A percentile compares a stretch with the other conserved stretches of the same genome.
Evolutionary conservation across 2,329 filamentous ascomycete genomes (phyloP).

Genomic region (Cordyceps farinosa): DNA sequence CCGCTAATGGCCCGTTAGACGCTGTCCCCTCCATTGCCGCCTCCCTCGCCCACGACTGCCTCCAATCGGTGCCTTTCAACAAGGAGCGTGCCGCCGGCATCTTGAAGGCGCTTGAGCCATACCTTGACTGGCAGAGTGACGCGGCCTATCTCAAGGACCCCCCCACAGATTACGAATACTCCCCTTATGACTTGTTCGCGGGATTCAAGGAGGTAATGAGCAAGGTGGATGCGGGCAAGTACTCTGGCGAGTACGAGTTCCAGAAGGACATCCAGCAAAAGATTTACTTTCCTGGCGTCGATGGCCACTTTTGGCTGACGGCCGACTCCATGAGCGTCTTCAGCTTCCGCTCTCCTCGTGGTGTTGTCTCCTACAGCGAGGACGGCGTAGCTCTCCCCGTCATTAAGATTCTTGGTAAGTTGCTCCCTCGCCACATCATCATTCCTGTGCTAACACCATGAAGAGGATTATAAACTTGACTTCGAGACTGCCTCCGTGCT

Average conservation of each 20-base stretch:
- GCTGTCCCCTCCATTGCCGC: constrained; percentile 33
- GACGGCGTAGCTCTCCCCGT: constrained; percentile 21
- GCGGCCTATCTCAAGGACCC: constrained; percentile 48
- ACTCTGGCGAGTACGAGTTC: constrained; percentile 52
- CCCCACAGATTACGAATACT: constrained; percentile 47
- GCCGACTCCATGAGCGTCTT: constrained; percentile 51
- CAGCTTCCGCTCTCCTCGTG: constrained; percentile 24
- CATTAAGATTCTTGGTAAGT: constrained; percentile 24
- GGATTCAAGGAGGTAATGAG: constrained; percentile 43
- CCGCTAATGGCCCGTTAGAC: background rate
- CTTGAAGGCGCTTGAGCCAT: constrained; percentile 37
- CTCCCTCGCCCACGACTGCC: constrained; percentile 35
- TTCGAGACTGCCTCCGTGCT: constrained; percentile 21
- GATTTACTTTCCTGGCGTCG: constrained; percentile 51
- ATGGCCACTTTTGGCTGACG: constrained; percentile 60
- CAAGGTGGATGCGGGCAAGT: constrained; percentile 40
- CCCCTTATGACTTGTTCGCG: constrained; percentile 45
- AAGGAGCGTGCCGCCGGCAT: constrained; percentile 33
- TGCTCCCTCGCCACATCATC: background rate
- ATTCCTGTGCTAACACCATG: constrained; percentile 1
- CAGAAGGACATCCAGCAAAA: constrained; percentile 51
- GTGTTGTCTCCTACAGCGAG: constrained; percentile 39
- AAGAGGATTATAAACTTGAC: constrained; percentile 24
- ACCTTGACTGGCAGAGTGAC: constrained; percentile 47
- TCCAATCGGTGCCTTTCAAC: constrained; percentile 38